These are phyloP conservation scores for Paracamarosporium sp. DNA, from an alignment of 2,329 filamentous ascomycete species.

Conservation along the genomic window DNA sequence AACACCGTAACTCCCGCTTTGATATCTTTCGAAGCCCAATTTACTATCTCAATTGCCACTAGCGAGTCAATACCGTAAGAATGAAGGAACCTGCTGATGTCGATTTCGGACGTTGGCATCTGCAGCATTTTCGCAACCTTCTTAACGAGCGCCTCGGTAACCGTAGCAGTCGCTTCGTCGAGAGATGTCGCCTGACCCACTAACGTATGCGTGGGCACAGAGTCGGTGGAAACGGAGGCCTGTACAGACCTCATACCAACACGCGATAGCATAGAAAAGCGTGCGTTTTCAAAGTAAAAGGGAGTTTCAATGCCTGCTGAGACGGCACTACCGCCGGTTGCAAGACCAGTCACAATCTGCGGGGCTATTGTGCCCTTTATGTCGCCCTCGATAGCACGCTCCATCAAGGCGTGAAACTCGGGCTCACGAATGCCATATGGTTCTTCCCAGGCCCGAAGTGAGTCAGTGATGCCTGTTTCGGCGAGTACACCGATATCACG, in stretches of 20 bases:
- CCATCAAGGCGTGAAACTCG: neutral
- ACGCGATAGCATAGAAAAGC: neutral
- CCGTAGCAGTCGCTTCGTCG: conserved; percentile 13
- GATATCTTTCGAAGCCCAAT: conserved; percentile 14
- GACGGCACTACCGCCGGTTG: neutral
- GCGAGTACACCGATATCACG: conserved; percentile 21
- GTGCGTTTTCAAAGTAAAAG: neutral
- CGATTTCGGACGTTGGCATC: conserved; percentile 26
- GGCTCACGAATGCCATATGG: neutral
- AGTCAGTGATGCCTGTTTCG: conserved; percentile 3
- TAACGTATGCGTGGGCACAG: neutral
- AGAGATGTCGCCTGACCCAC: no score
- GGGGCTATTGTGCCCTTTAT: neutral
- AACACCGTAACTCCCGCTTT: conserved; percentile 15
- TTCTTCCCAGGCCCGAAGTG: neutral
- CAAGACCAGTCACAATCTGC: neutral
- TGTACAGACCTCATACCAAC: neutral
- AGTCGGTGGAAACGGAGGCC: neutral
- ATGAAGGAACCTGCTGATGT: conserved; percentile 27
- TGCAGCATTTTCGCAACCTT: conserved; percentile 18
- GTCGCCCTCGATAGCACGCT: neutral
- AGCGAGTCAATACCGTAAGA: conserved; percentile 11
- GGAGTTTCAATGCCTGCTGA: neutral
- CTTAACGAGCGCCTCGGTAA: conserved; percentile 14
- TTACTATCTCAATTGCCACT: conserved; percentile 5